Percentiles rank a stretch among this genome's conserved stretches.
Evolutionary conservation across 805 yeast species (phyloP).

Genomic region (Ascoidea tarda): DNA sequence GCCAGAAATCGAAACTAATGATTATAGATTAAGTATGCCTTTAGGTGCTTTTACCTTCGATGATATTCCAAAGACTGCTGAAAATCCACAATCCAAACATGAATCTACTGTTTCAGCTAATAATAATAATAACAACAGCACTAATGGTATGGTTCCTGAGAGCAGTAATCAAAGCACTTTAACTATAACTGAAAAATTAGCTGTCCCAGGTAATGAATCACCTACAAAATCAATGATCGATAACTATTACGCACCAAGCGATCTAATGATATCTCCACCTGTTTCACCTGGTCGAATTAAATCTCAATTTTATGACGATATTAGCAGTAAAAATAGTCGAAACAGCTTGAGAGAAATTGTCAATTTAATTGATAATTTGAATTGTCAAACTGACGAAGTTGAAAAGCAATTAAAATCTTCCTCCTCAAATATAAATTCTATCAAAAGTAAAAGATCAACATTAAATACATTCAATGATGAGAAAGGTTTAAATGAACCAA

Average conservation of each 20-base stretch:
- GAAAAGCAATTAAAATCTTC: not conserved
- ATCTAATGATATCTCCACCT: not conserved
- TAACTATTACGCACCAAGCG: not conserved
- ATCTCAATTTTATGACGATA: not conserved
- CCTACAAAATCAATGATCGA: not conserved
- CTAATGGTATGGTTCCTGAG: not conserved
- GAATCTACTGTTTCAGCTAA: not conserved
- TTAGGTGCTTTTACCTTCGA: slow-evolving; percentile 13
- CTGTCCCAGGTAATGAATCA: slow-evolving; percentile 10
- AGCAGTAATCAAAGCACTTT: not conserved
- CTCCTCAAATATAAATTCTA: not conserved
- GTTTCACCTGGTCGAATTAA: not conserved
- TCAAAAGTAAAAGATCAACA: not conserved
- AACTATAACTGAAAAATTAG: not conserved
- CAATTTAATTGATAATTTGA: not conserved
- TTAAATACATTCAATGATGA: not conserved
- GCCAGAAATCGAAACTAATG: slow-evolving; percentile 15
- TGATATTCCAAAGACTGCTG: not conserved
- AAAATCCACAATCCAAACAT: not conserved
- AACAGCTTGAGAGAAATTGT: not conserved
- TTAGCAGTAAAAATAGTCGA: not conserved
- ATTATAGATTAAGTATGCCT: slow-evolving; percentile 15
- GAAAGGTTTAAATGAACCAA: not conserved
- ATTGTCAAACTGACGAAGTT: not conserved
- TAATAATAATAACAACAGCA: no score